Percentiles rank a stretch among this genome's conserved stretches.
Evolutionary conservation across 2,329 filamentous ascomycete species (phyloP).

Genomic region (Trichoderma sp.): DNA sequence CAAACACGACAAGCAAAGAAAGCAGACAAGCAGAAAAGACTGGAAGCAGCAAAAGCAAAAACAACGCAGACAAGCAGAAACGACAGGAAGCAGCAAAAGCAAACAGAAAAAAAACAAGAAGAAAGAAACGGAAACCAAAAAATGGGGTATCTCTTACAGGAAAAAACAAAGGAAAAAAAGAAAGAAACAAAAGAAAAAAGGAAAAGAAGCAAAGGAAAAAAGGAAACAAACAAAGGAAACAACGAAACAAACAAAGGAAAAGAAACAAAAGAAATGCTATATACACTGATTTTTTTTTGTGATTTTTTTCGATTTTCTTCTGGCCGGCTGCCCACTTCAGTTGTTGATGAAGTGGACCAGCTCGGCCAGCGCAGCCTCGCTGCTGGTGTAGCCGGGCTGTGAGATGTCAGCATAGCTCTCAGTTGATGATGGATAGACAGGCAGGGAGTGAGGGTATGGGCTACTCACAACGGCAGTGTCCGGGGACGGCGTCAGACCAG

Average conservation of each 20-base stretch:
- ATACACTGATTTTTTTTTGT: background rate
- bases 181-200: background rate
- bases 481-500: background rate
- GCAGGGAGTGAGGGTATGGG: background rate
- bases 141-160: conserved; percentile 17
- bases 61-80: background rate
- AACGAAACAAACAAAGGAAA: background rate
- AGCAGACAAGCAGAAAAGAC: too few species aligned
- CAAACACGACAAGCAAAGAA: too few species aligned
- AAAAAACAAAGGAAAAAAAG: background rate
- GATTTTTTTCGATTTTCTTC: background rate
- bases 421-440: background rate
- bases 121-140: too few species aligned
- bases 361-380: background rate
- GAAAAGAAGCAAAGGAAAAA: background rate
- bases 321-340: background rate
- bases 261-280: too few species aligned
- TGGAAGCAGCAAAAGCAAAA: background rate
- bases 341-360: background rate
- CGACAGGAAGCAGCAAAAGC: too few species aligned
- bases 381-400: background rate
- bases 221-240: background rate
- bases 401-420: conserved; percentile 6
- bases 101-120: too few species aligned
- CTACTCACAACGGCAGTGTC: conserved; percentile 16